phyloP scores from a whole-genome alignment of 805 yeast genomes.

The Candida wancherniae region DNA sequence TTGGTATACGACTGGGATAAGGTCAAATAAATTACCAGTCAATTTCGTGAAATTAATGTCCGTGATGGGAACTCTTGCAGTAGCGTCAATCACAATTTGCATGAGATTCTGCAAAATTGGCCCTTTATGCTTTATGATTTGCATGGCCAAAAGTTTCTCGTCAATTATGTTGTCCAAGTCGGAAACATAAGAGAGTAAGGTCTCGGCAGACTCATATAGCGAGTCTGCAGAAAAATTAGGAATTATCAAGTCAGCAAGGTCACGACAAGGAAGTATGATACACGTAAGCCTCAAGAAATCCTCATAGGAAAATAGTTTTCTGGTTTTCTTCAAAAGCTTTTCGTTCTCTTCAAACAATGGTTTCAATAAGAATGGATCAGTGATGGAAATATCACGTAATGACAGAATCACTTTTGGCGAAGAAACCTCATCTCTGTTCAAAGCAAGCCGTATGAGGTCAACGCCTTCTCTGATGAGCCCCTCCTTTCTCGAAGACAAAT shows the following conservation, averaged over 20 bases:
- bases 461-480: constrained; percentile 33
- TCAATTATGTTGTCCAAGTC: constrained; percentile 28
- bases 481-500: constrained; percentile 29
- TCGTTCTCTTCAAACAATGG: constrained; percentile 30
- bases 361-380: constrained; percentile 25
- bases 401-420: constrained; percentile 20
- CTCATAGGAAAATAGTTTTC: constrained; percentile 23
- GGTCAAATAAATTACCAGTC: constrained; percentile 24
- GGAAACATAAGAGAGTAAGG: constrained; percentile 26
- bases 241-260: constrained; percentile 20
- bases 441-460: constrained; percentile 32
- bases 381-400: constrained; percentile 25
- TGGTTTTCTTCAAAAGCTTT: constrained; percentile 21
- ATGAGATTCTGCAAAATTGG: constrained; percentile 25
- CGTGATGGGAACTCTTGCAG: constrained; percentile 30
- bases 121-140: constrained; percentile 30
- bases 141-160: constrained; percentile 31
- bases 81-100: constrained; percentile 22
- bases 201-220: constrained; percentile 25
- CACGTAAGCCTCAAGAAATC: constrained; percentile 33
- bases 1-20: constrained; percentile 30
- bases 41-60: constrained; percentile 28
- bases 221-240: constrained; percentile 23
- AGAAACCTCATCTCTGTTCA: constrained; percentile 32
- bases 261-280: constrained; percentile 19